These are phyloP conservation scores for Pterocarpus santalinus DNA, from an alignment of 306 rosid genomes.

Conservation along the genomic window DNA sequence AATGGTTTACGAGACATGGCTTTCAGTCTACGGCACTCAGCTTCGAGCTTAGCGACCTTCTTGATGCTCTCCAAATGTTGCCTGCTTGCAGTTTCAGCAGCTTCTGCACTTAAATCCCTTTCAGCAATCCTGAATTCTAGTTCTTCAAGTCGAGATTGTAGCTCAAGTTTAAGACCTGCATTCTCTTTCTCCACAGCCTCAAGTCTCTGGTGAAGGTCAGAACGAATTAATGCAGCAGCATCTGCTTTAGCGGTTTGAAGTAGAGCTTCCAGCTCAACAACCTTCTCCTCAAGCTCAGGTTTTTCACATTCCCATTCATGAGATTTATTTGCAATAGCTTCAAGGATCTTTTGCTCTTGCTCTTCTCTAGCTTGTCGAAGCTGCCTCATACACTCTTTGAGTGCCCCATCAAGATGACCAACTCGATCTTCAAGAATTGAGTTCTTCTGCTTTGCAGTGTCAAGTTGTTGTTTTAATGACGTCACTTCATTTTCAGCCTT, in stretches of 20 bases:
- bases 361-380: constrained; percentile 86
- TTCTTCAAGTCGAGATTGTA: constrained; percentile 68
- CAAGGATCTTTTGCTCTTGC: constrained; percentile 66
- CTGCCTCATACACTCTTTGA: constrained; percentile 85
- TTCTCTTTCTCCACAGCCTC: constrained; percentile 67
- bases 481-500: constrained; percentile 75
- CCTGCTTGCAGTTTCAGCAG: constrained; percentile 85
- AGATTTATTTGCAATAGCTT: constrained; percentile 57
- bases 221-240: constrained; percentile 52
- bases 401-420: constrained; percentile 86
- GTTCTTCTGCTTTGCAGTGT: constrained; percentile 64
- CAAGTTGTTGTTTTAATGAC: constrained; percentile 69
- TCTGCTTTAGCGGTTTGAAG: constrained; percentile 71
- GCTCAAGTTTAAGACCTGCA: constrained; percentile 61
- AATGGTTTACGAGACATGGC: constrained; percentile 59
- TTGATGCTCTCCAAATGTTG: constrained; percentile 73
- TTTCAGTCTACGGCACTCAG: constrained; percentile 75
- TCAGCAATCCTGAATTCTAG: constrained; percentile 65
- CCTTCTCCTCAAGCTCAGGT: constrained; percentile 65
- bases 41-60: constrained; percentile 82
- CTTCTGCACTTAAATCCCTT: constrained; percentile 75
- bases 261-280: constrained; percentile 64
- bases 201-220: constrained; percentile 57
- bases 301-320: constrained; percentile 67
- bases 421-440: constrained; percentile 78